phyloP scores from a whole-genome alignment of 2,329 filamentous ascomycete genomes.

The Aspergillus proliferans region DNA sequence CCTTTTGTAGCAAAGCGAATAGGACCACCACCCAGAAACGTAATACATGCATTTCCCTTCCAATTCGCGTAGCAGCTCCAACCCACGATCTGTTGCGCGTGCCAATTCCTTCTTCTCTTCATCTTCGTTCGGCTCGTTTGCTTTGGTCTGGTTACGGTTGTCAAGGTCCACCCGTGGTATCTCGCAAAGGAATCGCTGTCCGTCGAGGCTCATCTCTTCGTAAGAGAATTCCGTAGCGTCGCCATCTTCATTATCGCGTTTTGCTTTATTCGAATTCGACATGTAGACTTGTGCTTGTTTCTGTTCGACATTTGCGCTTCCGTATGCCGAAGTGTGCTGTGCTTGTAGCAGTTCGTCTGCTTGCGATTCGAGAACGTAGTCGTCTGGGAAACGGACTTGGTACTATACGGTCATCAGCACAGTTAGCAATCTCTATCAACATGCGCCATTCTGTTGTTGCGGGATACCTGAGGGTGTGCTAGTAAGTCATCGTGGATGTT shows the following conservation, averaged over 20 bases:
- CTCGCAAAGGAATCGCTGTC: slow-evolving; percentile 72
- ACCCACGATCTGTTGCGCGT: slow-evolving; percentile 69
- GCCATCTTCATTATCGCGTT: slow-evolving; percentile 36
- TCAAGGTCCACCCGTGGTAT: slow-evolving; percentile 64
- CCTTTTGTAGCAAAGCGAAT: slow-evolving; percentile 85
- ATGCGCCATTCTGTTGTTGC: neutral
- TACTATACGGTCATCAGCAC: slow-evolving; percentile 52
- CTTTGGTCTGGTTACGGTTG: slow-evolving; percentile 60
- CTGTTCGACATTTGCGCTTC: slow-evolving; percentile 10
- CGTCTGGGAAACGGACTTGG: slow-evolving; percentile 68
- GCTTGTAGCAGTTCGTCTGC: slow-evolving; percentile 52
- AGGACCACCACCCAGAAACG: slow-evolving; percentile 89
- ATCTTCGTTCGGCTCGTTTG: slow-evolving; percentile 50
- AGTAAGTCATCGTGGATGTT: slow-evolving; percentile 84
- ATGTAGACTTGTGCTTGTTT: slow-evolving; percentile 22
- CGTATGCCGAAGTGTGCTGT: slow-evolving; percentile 13
- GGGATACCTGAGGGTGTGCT: slow-evolving; percentile 70
- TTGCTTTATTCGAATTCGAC: slow-evolving; percentile 38
- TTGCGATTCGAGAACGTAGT: slow-evolving; percentile 64
- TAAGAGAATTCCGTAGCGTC: slow-evolving; percentile 41
- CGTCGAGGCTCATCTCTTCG: slow-evolving; percentile 67
- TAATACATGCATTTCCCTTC: slow-evolving; percentile 77
- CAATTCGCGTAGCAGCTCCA: slow-evolving; percentile 72
- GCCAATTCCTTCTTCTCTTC: slow-evolving; percentile 75
- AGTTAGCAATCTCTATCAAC: neutral